Base-by-base conservation (phyloP, 2,329 filamentous ascomycete genomes). In the Cladosporium sphaerospermum region DNA sequence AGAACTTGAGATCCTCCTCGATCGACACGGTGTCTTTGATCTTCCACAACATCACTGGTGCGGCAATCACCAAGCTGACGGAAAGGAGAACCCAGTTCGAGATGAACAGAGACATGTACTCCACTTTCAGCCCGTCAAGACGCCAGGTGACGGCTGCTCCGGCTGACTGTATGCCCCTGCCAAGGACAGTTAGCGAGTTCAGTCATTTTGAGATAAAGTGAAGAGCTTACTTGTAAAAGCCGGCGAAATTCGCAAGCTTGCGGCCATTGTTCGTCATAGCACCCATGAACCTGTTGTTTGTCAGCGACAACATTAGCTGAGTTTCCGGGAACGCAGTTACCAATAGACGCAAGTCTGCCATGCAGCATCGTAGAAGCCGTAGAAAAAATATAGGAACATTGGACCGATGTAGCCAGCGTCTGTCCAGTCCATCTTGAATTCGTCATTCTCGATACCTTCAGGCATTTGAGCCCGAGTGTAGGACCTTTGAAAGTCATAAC, bases 341-440 rank as follows among this genome's bases (percentile, higher is more conserved):
- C 50, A 53, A n/a, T 53, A 53, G 7, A 53, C 44, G 18, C 42
- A 45, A 19, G 50, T 53, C 19, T 53, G 50, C 50, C 50, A 53
- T 2, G 50, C 50, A 10, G 50, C 50, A 23, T 53, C 92, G 62
- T 85, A 93, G 70, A 93, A 85, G 39, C 89, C 89, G 67, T 93
- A 95, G 71, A 91, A 91, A 64, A 95, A 88, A 75, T 90, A 95
- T 49, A 95, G 73, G 68, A 95, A 89, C 81, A 95, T 88, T 11
- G 88, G 87, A 0, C 86, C 89, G 54, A 85, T 77, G 66, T 85
- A 93, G 51, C 81, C 82, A 28, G 75, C 71, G 52, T 82, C 76
- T 2, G 75, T 78, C 84, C 86, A 93, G 69, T 93, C 88, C 47
- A 70, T 73, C 62, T 70, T 70, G 14, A 59, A 54, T 47, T 64